A percentile compares a stretch with the other conserved stretches of the same genome.
Evolutionary conservation across 345 rosid genomes (phyloP).

Genomic region (Eucalyptus polybractea): DNA sequence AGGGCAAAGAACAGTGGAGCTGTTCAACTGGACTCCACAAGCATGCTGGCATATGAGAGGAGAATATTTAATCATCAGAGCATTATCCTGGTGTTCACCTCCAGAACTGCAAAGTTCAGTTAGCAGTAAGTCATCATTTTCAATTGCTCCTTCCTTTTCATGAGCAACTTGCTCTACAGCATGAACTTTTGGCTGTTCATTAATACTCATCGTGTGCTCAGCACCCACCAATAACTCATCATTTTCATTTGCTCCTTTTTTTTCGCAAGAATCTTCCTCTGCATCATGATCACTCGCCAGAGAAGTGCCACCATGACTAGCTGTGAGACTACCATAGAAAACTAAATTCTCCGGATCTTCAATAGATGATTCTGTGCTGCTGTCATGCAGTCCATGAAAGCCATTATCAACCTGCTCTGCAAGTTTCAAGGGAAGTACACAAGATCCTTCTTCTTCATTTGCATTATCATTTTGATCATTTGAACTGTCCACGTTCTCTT

Average conservation of each 20-base stretch:
- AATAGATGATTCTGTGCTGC: background rate
- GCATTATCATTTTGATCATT: slow-evolving; percentile 1
- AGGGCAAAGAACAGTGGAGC: background rate
- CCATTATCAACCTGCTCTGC: slow-evolving; percentile 3
- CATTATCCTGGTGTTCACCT: background rate
- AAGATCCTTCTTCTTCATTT: slow-evolving; percentile 4
- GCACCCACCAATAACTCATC: slow-evolving; percentile 4
- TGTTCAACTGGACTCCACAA: background rate
- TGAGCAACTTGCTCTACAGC: background rate
- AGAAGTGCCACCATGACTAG: background rate
- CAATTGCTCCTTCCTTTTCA: slow-evolving; percentile 1
- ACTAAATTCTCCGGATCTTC: slow-evolving; percentile 5
- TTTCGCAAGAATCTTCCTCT: background rate
- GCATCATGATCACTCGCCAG: background rate
- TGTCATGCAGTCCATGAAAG: background rate
- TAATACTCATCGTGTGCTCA: slow-evolving; percentile 2
- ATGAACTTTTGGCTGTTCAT: slow-evolving; percentile 5
- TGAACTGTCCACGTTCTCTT: background rate
- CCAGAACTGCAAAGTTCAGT: slow-evolving; percentile 2
- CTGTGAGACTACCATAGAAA: slow-evolving; percentile 2
- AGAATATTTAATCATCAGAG: background rate
- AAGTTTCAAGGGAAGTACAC: background rate
- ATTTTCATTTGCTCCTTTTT: background rate
- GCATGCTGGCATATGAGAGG: background rate
- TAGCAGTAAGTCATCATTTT: background rate